phyloP scores from a whole-genome alignment of 352 stramenopile species.

The Phytophthora macrochlamydospora region DNA sequence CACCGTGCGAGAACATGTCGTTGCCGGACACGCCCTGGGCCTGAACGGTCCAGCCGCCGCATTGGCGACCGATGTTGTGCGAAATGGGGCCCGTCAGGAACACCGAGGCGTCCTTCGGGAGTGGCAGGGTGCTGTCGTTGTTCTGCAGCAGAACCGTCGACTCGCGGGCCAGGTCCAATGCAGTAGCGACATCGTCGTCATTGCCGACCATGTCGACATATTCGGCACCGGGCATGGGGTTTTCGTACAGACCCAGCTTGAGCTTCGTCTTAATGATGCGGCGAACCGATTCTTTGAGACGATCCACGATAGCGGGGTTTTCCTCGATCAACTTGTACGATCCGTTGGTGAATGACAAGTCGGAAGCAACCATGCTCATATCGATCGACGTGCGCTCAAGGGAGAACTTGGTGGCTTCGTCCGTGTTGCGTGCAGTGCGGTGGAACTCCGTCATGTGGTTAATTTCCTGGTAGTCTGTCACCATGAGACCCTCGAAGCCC shows the following conservation, averaged over 20 bases:
- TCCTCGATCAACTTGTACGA: constrained; percentile 38
- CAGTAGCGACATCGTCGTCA: constrained; percentile 43
- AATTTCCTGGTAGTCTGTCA: constrained; percentile 93
- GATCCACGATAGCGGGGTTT: constrained; percentile 27
- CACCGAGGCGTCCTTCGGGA: constrained; percentile 10
- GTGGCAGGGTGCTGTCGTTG: constrained; percentile 23
- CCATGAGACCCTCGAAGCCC: constrained; percentile 78
- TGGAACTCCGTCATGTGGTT: constrained; percentile 71
- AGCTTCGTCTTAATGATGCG: constrained; percentile 73
- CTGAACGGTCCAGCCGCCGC: constrained; percentile 71
- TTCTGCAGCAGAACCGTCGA: constrained; percentile 41
- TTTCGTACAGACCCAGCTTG: constrained; percentile 64
- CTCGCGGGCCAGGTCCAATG: constrained; percentile 61
- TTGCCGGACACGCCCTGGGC: constrained; percentile 66
- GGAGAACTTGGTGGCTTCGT: constrained; percentile 62
- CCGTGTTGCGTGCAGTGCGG: constrained; percentile 32
- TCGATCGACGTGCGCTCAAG: constrained; percentile 79
- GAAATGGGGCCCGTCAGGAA: constrained; percentile 37
- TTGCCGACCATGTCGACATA: constrained; percentile 47
- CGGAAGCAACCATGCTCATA: constrained; percentile 84
- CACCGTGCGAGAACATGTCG: constrained; percentile 44
- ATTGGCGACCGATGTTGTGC: constrained; percentile 60
- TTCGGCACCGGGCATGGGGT: constrained; percentile 49
- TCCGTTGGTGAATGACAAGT: constrained; percentile 47
- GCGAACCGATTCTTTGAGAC: constrained; percentile 53